phyloP scores from a whole-genome alignment of 2,329 filamentous ascomycete genomes.

The Phialocephala sp. region DNA sequence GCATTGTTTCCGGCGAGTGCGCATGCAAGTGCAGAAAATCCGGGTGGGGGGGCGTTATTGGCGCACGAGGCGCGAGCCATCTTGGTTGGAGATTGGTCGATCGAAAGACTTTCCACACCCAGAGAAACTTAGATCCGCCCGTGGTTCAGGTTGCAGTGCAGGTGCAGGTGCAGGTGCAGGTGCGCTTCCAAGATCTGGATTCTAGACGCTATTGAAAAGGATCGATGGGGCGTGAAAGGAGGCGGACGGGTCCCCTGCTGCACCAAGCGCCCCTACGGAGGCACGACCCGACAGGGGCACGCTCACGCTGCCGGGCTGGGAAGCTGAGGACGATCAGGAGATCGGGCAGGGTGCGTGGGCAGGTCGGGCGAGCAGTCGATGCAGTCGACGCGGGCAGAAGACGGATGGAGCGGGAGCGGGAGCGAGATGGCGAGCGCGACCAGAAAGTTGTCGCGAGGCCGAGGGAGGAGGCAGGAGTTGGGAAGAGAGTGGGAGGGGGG shows the following conservation, averaged over 20 bases:
- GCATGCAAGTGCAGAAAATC: neutral
- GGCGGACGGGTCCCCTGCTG: constrained; percentile 1
- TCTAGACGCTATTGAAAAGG: constrained; percentile 5
- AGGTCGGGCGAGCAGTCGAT: neutral
- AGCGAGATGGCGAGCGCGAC: too few relatives aligned
- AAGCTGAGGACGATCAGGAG: too few relatives aligned
- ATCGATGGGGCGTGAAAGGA: neutral
- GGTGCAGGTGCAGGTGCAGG: neutral
- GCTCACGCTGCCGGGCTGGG: too few relatives aligned
- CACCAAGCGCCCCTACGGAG: neutral
- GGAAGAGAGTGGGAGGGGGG: too few relatives aligned
- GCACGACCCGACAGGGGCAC: too few relatives aligned
- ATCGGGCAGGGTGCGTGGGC: too few relatives aligned
- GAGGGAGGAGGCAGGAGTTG: too few relatives aligned
- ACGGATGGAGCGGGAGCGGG: too few relatives aligned
- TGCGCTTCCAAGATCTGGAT: constrained; percentile 3
- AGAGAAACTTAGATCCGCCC: neutral
- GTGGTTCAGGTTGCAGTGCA: neutral
- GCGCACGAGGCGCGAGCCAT: neutral
- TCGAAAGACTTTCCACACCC: neutral
- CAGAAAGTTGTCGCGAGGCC: too few relatives aligned
- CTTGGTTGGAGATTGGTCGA: neutral
- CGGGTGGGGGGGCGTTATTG: neutral
- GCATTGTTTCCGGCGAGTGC: neutral
- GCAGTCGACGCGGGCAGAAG: neutral